A percentile compares a stretch with the other conserved stretches of the same genome.
Conservation (phyloP, 306 rosid genomes). For the Begonia peltatifolia region DNA sequence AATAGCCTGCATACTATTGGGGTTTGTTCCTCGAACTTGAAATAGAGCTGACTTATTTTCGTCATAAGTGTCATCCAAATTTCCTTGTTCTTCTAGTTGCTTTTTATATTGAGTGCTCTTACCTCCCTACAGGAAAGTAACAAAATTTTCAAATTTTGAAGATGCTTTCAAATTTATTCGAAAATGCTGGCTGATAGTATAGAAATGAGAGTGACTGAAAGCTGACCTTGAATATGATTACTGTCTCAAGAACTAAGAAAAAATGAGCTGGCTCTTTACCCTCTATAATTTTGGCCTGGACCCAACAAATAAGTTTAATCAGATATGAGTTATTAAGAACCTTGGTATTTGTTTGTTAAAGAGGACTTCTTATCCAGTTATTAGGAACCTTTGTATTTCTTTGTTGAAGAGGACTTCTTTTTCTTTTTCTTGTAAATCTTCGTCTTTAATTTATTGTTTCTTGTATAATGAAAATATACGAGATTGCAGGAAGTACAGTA, state of each 20-base stretch:
- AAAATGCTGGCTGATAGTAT: neutral
- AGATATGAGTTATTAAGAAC: too few species aligned
- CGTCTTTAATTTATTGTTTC: too few species aligned
- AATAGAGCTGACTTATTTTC: conserved; percentile 55
- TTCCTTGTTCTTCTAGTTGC: conserved; percentile 38
- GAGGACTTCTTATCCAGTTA: too few species aligned
- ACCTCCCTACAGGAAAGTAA: conserved; percentile 51
- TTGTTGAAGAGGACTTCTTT: too few species aligned
- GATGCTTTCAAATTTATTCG: neutral
- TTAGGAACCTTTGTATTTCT: neutral
- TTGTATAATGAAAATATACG: neutral
- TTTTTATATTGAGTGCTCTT: conserved; percentile 52
- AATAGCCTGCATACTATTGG: conserved; percentile 74
- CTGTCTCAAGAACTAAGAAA: conserved; percentile 54
- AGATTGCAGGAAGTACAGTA: conserved; percentile 3
- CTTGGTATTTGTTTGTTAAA: too few species aligned
- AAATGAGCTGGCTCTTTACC: conserved; percentile 77
- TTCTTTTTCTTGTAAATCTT: too few species aligned
- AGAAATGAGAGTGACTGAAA: conserved; percentile 5
- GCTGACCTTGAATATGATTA: conserved; percentile 64
- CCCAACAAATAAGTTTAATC: conserved; percentile 11
- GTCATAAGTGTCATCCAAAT: conserved; percentile 45
- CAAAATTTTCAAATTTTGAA: conserved; percentile 3
- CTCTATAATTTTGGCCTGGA: conserved; percentile 67
- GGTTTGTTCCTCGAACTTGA: conserved; percentile 78